Conservation (phyloP, 805 yeast genomes). For the Starmera amethionina region DNA sequence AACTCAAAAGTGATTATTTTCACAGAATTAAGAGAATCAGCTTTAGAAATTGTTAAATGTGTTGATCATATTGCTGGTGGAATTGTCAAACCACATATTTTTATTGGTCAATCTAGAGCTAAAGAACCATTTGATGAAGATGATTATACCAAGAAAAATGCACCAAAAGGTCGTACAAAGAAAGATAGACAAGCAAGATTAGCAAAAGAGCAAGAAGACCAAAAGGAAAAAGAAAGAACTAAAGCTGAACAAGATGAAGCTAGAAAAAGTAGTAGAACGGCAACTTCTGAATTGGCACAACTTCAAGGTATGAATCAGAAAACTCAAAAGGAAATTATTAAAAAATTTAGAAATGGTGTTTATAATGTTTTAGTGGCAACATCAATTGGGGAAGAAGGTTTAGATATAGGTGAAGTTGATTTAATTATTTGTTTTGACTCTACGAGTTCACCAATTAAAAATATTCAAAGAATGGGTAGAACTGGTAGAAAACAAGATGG, state of each 20-base stretch:
- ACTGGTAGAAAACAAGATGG: constrained; percentile 96
- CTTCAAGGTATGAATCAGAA: constrained; percentile 85
- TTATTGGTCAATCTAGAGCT: constrained; percentile 85
- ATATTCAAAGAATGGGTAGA: constrained; percentile 94
- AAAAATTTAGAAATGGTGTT: constrained; percentile 60
- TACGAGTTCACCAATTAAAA: constrained; percentile 86
- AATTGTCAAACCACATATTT: constrained; percentile 62
- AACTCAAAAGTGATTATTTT: constrained; percentile 78
- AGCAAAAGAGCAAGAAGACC: constrained; percentile 20
- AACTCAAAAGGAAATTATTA: constrained; percentile 70
- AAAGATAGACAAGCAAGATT: constrained; percentile 22
- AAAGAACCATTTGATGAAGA: constrained; percentile 59
- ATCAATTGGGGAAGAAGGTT: constrained; percentile 96
- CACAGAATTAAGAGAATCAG: constrained; percentile 84
- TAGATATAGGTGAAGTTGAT: constrained; percentile 97
- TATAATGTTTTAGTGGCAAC: constrained; percentile 87
- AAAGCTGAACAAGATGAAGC: constrained; percentile 23
- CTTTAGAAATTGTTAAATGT: constrained; percentile 69
- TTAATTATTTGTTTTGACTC: constrained; percentile 88
- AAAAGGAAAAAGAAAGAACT: constrained; percentile 21
- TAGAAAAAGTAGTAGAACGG: constrained; percentile 32
- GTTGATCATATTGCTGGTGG: constrained; percentile 33
- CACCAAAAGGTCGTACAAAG: constrained; percentile 34
- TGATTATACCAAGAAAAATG: constrained; percentile 31
- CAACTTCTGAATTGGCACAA: constrained; percentile 70